Evolutionary conservation across 2,329 filamentous ascomycete genomes (phyloP), one percentile per base, ranked within the genome.

Genomic region (Daldinia eschscholtzii): DNA sequence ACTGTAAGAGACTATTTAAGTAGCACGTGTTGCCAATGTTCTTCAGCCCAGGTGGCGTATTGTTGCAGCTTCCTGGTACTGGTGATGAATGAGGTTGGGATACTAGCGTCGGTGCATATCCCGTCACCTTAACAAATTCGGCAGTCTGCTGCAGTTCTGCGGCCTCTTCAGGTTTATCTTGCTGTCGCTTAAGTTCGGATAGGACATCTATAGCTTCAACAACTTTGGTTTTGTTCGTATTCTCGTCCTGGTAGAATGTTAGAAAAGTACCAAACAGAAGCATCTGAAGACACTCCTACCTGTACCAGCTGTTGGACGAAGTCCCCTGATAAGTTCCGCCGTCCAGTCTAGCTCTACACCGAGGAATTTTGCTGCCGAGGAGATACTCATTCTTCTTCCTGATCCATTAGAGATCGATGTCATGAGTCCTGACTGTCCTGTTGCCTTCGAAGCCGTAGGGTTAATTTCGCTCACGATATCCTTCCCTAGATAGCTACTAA

Each of bases 21-120:
- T 99, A 99, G 79, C 96, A 99, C 0, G 97, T 99, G 76, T 99
- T 99, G 66, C 96, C 94, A 64, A 98, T 97, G 74, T 98, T 99
- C 70, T 90, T 88, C 5, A 98, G 86, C 0, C 96, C 96, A 23
- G 97, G 92, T 0, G 96, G 96, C 79, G 93, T 89, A 33, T 87
- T 83, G 53, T 81, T 75, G 62, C 83, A 76, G 13, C 77, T 76
- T 2, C 74, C 62, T 50, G 68, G 56, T 26, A 66, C 67, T 41
- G 65, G 42, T 20, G 57, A 42, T 18, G 62, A 35, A 15, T 56
- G 63, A n/a, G 61, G 57, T 42, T 70, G 62, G 60, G 76, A 69
- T 10, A 41, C 18, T 13, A 60, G 7, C 20, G 52, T 23, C 28
- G 57, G 67, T n/a, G 52, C 37, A 28, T 26, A 61, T 26, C 57